phyloP scores from a whole-genome alignment of 495 filamentous ascomycete genomes.

The Neurospora sp. region DNA sequence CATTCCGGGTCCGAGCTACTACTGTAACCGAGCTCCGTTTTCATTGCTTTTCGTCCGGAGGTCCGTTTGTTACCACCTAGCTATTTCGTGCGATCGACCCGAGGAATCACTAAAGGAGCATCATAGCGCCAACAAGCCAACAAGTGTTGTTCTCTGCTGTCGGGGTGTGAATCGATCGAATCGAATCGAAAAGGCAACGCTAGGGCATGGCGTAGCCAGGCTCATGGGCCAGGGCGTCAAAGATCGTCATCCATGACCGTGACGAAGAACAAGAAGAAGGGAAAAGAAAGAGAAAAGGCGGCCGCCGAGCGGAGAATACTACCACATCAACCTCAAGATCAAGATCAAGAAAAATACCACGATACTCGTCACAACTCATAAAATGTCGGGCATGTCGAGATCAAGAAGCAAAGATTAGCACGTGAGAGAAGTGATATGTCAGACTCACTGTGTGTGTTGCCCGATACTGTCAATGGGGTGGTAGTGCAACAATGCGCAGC shows the following conservation, averaged over 20 bases:
- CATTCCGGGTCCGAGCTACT: background rate
- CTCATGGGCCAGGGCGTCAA: background rate
- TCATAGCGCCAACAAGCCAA: no score
- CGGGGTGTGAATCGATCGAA: background rate
- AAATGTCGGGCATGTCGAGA: background rate
- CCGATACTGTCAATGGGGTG: background rate
- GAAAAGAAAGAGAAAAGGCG: background rate
- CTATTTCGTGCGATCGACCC: background rate
- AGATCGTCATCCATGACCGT: constrained; percentile 3
- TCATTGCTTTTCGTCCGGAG: background rate
- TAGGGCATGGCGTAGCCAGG: background rate
- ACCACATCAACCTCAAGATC: background rate
- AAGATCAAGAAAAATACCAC: background rate
- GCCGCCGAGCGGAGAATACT: background rate
- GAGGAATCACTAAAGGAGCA: no score
- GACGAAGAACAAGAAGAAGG: background rate
- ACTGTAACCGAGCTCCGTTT: background rate
- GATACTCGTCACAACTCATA: background rate
- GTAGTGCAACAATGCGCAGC: background rate
- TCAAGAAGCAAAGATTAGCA: background rate
- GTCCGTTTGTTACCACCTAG: background rate
- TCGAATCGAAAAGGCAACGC: background rate
- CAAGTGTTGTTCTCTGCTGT: no score
- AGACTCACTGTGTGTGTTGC: background rate
- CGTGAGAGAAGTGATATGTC: background rate